Conservation (phyloP, 1,284 basidiomycete genomes). For the Prillingera fragicola region DNA sequence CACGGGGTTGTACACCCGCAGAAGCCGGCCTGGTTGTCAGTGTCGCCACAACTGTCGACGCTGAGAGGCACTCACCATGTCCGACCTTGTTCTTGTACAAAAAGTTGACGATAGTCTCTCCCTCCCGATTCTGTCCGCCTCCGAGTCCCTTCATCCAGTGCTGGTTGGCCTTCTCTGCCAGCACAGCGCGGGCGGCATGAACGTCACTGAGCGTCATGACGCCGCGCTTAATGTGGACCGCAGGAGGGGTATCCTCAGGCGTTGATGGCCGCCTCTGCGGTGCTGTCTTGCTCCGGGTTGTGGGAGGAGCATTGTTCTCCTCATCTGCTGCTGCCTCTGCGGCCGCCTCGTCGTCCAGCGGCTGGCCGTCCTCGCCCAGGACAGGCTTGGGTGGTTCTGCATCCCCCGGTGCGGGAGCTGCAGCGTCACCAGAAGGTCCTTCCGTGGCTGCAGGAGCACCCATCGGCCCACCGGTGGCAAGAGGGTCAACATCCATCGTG, state of each 20-base stretch:
- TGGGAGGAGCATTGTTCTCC: conserved; percentile 24
- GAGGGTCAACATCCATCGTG: background rate
- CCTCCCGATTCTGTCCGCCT: conserved; percentile 45
- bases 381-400: background rate
- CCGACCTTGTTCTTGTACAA: conserved; percentile 48
- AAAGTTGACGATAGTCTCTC: conserved; percentile 46
- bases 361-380: background rate
- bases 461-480: no score
- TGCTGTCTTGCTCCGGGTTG: conserved; percentile 40
- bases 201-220: conserved; percentile 45
- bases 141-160: conserved; percentile 46
- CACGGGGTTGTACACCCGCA: conserved; percentile 40
- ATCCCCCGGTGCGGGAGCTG: background rate
- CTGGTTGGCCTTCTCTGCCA: conserved; percentile 45
- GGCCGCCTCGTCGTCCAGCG: background rate
- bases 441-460: background rate
- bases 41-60: background rate
- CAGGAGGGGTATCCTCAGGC: conserved; percentile 14
- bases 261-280: conserved; percentile 27
- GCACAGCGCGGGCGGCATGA: conserved; percentile 31
- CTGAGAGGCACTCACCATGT: conserved; percentile 32
- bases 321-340: conserved; percentile 7
- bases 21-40: conserved; percentile 25
- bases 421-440: background rate
- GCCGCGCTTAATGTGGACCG: conserved; percentile 25